These are phyloP conservation scores for Scedosporium apiospermum DNA, from an alignment of 2,329 filamentous ascomycete species.

Conservation along the genomic window DNA sequence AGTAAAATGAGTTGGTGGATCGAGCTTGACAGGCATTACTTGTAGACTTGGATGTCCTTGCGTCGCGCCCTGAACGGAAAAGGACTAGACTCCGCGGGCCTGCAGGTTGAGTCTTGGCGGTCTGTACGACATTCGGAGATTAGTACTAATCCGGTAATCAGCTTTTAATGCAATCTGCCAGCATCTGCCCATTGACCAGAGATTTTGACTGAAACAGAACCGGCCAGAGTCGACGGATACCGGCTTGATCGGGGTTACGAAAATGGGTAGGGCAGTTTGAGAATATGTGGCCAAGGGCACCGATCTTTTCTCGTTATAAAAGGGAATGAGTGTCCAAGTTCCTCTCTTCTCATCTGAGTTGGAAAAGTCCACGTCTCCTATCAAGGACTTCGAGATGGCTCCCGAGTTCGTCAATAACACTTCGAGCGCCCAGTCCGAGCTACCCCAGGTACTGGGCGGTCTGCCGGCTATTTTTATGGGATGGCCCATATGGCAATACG, in stretches of 20 bases:
- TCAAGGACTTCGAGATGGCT: not conserved
- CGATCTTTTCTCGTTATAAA: not conserved
- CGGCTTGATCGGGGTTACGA: too few relatives aligned
- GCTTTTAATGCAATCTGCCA: not conserved
- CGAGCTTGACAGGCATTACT: not conserved
- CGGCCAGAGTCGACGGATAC: too few relatives aligned
- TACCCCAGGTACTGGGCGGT: not conserved
- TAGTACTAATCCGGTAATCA: constrained; percentile 17
- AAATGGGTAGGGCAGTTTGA: too few relatives aligned
- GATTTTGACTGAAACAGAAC: too few relatives aligned
- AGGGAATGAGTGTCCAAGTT: not conserved
- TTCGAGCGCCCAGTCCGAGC: not conserved
- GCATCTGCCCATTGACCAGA: too few relatives aligned
- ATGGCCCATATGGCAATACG: constrained; percentile 20
- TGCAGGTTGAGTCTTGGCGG: constrained; percentile 3
- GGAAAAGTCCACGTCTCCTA: not conserved
- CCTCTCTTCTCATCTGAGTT: too few relatives aligned
- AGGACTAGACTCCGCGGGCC: constrained; percentile 21
- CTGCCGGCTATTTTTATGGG: constrained; percentile 4
- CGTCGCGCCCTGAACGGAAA: constrained; percentile 9
- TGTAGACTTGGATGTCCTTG: not conserved
- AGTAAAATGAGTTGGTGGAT: not conserved
- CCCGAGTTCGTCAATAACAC: not conserved
- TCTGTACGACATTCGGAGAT: constrained; percentile 18
- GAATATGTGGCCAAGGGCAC: too few relatives aligned